Base-by-base conservation (phyloP, 768 basidiomycete species). In the Lepiota venenata region DNA sequence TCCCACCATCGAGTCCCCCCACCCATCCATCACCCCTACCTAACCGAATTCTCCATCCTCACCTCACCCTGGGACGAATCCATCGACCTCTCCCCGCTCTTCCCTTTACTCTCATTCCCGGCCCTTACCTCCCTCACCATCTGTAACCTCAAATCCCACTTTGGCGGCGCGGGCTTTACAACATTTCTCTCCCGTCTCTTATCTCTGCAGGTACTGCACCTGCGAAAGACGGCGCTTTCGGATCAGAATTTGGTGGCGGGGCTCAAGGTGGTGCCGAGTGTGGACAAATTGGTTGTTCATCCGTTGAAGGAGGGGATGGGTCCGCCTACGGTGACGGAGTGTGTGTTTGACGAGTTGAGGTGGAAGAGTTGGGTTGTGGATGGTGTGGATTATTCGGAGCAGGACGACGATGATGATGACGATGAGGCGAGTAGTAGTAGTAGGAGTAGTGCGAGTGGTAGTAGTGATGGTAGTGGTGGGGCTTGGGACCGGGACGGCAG, bases 91-190 rank as follows among this genome's bases (percentile, higher is more conserved):
- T 56, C 63, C n/a, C 61, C 62, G 8, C 64, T 74, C 36, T 74
- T 75, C 61, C 66, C 64, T 1, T 66, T 64, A 39, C 64, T 75
- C 41, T 65, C 64, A 40, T 59, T 71, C 11, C 73, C 74, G 18
- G 61, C 63, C 36, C 68, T 75, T 21, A 64, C 68, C 20, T 65
- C 65, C 6, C 70, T 75, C 29, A 69, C 66, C 15, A 73, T 74
- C 45, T 74, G 72, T 58, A 75, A 74, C 53, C 57, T 74, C 43
- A 67, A 65, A 47, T 66, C 67, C 38, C 63, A 67, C 10, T 70
- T 74, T 43, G 65, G 65, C 3, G 48, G 46, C 14, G 37, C 64
- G 9, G 66, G 68, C 22, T 68, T 75, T 29, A 61, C 63, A 10
- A 58, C 63, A 20, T 75, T 75, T 58, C 60, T 75, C 4, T 66